These are phyloP conservation scores for Amniculicola lignicola DNA, from an alignment of 495 filamentous ascomycete species.

Conservation along the genomic window DNA sequence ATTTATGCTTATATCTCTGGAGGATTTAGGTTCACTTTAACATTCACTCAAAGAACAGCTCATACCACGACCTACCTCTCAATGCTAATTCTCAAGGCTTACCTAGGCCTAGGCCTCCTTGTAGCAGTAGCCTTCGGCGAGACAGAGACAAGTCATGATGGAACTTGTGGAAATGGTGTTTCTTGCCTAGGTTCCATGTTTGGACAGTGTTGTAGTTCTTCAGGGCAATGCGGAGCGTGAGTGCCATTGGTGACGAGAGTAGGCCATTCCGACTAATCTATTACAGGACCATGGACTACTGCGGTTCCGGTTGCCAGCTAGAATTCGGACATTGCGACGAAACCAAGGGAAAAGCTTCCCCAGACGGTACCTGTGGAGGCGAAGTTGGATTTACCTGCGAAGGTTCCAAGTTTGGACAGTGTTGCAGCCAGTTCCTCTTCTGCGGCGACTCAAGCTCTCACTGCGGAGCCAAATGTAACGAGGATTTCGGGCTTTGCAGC, in stretches of 20 bases:
- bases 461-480: constrained; percentile 3
- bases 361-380: constrained; percentile 18
- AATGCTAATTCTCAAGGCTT: too few species aligned
- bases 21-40: too few species aligned
- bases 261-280: neutral
- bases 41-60: too few species aligned
- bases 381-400: constrained; percentile 8
- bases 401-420: constrained; percentile 20
- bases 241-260: neutral
- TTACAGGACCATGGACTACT: constrained; percentile 12
- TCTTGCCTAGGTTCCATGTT: constrained; percentile 24
- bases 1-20: too few species aligned
- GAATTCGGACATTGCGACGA: constrained; percentile 19
- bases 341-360: constrained; percentile 7
- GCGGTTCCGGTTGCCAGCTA: constrained; percentile 22
- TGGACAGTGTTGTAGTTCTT: constrained; percentile 21
- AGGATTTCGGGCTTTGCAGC: constrained; percentile 4
- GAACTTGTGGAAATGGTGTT: constrained; percentile 21
- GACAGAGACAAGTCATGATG: constrained; percentile 22
- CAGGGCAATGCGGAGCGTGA: constrained; percentile 19
- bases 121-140: too few species aligned
- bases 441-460: constrained; percentile 4
- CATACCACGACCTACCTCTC: too few species aligned
- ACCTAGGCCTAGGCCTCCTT: too few species aligned
- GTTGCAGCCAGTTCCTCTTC: constrained; percentile 25